These are phyloP conservation scores for Suhomyces chickasaworum DNA, from an alignment of 1,139 yeast genomes.

Conservation along the genomic window DNA sequence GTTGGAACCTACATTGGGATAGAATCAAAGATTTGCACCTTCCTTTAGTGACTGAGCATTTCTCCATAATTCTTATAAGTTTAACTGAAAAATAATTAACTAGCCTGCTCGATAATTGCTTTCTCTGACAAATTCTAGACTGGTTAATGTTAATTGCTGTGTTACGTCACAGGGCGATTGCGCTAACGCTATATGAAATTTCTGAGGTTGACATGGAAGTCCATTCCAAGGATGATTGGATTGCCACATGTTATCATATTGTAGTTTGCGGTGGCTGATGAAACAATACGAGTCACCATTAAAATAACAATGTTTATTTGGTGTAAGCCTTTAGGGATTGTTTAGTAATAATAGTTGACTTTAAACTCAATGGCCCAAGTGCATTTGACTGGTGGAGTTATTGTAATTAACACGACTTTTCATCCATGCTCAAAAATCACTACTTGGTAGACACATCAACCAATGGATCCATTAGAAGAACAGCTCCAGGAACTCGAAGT, in stretches of 20 bases:
- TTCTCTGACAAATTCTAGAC: neutral
- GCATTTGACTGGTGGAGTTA: neutral
- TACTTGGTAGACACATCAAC: neutral
- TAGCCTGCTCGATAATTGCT: neutral
- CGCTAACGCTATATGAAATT: neutral
- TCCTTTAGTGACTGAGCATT: too few species aligned
- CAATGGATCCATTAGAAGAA: slow-evolving; percentile 76
- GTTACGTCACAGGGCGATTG: neutral
- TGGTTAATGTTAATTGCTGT: neutral
- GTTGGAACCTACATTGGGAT: too few species aligned
- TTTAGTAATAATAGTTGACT: neutral
- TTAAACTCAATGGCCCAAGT: too few species aligned
- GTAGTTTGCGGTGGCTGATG: neutral
- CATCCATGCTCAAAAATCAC: neutral
- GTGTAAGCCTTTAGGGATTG: too few species aligned
- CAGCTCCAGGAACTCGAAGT: slow-evolving; percentile 81
- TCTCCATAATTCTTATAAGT: too few species aligned
- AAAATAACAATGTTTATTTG: neutral
- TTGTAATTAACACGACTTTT: neutral
- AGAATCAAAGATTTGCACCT: too few species aligned
- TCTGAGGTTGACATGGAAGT: too few species aligned
- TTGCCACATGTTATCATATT: too few species aligned
- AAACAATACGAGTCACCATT: neutral
- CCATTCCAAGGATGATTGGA: too few species aligned
- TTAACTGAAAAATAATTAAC: neutral